Evolutionary conservation across 2,329 filamentous ascomycete species (phyloP).

Genomic region (Calonectria honghensis): DNA sequence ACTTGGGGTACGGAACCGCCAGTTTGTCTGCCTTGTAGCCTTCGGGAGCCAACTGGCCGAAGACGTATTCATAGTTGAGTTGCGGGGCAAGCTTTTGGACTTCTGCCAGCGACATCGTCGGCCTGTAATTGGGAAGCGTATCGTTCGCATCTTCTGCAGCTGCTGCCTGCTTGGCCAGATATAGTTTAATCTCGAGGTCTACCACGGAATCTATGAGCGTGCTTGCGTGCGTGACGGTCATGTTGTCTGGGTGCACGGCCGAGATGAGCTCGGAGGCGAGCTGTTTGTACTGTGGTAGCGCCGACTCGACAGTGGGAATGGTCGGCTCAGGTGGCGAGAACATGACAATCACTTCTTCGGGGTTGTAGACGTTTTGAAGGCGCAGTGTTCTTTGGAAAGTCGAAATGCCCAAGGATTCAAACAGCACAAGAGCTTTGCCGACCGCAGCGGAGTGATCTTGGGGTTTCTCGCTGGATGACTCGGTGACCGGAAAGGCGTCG

Average conservation of each 20-base stretch:
- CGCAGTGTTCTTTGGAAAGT: constrained; percentile 35
- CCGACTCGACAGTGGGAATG: background rate
- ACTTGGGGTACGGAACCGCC: constrained; percentile 73
- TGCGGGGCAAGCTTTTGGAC: constrained; percentile 17
- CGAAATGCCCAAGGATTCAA: constrained; percentile 43
- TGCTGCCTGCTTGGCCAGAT: background rate
- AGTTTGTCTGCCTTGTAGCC: constrained; percentile 63
- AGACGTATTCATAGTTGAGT: constrained; percentile 40
- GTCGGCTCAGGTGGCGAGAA: background rate
- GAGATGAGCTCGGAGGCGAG: constrained; percentile 31
- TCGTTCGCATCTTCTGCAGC: background rate
- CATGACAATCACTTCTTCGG: constrained; percentile 24
- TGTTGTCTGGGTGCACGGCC: constrained; percentile 28
- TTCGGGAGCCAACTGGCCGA: constrained; percentile 38
- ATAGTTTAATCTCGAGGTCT: background rate
- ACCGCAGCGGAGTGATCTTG: constrained; percentile 23
- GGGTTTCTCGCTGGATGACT: background rate
- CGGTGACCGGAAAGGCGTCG: constrained; percentile 35
- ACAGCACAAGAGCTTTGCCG: constrained; percentile 34
- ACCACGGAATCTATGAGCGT: background rate
- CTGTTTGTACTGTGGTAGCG: constrained; percentile 2
- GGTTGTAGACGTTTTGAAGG: constrained; percentile 10
- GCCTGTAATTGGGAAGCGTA: background rate
- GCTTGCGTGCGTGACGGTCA: constrained; percentile 12
- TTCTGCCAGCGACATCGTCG: constrained; percentile 19